Percentiles rank a stretch among this genome's conserved stretches.
phyloP scores from a whole-genome alignment of 2,329 filamentous ascomycete genomes.

The Pezicula radicicola region DNA sequence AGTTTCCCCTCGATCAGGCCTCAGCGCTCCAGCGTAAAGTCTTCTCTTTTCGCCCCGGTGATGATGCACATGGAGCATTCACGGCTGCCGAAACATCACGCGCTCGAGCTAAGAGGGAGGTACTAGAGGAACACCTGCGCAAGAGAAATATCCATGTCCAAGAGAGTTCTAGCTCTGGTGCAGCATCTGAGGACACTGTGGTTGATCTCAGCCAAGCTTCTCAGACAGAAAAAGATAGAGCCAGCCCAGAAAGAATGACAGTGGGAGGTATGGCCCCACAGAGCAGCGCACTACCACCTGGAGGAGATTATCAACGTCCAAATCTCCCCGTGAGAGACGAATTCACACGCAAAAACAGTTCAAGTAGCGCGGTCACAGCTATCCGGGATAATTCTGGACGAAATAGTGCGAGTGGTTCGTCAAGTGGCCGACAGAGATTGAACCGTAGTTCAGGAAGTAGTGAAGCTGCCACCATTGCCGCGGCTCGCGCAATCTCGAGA shows the following conservation, averaged over 20 bases:
- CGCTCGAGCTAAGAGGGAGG: neutral
- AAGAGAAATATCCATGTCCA: neutral
- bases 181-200: neutral
- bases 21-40: neutral
- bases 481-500: neutral
- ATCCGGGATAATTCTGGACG: slow-evolving; percentile 19
- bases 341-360: slow-evolving; percentile 10
- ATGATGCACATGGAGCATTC: neutral
- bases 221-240: neutral
- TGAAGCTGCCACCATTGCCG: neutral
- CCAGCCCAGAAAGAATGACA: too few relatives aligned
- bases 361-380: slow-evolving; percentile 20
- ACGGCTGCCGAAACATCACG: neutral
- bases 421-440: neutral
- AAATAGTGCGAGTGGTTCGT: slow-evolving; percentile 6
- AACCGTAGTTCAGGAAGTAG: neutral
- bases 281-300: too few relatives aligned
- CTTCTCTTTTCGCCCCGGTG: slow-evolving; percentile 2
- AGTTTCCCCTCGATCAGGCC: neutral
- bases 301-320: neutral
- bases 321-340: slow-evolving; percentile 1
- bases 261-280: too few relatives aligned
- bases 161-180: neutral
- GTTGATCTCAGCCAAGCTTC: neutral
- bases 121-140: slow-evolving; percentile 3